Base-by-base conservation (phyloP, 805 yeast species). In the Kregervanrija delftensis region DNA sequence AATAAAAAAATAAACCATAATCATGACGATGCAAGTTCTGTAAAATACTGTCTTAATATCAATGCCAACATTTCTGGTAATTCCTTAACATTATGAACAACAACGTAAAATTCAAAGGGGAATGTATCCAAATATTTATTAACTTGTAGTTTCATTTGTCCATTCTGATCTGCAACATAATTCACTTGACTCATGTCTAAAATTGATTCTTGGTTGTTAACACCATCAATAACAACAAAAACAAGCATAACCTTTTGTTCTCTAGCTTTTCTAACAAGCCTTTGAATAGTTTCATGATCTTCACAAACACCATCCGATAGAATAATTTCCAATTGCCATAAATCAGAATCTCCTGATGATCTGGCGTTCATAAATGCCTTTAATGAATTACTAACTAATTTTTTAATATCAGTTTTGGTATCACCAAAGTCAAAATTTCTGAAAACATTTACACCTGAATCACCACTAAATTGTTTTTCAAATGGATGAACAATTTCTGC, bases 251-350 rank as follows among this genome's bases (percentile, higher is more conserved):
- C 83, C 57, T 82, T 83, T 54, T 87, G 86, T 55, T 93, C 98
- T 54, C 96, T 75, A 1, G 98, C 98, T 52, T 78, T 78, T 56
- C 99, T 81, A 4, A 91, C 97, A 54, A 93, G 72, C 51, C 91
- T 73, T 52, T 85, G 81, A 41, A 93, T 71, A 0, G 84, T 79
- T 30, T 75, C 89, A 62, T 93, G 99, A 62, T 90, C 95, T 64
- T 93, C 99, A 60, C 97, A 89, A 40, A 93, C 87, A 66, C 99
- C 99, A 68, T 93, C 99, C 1, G 96, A 88, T 31, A 93, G 74
- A 48, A 93, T 84, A 45, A 93, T 88, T 62, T 95, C 88, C 52
- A 93, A 72, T 65, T 88, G 96, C 96, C 98, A 93, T 60, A 87
- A 72, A 49, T 87, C 96, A 35, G 69, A 57, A 52, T 64, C 66